Base-by-base conservation (phyloP, 108 stramenopile genomes). In the Aurantiochytrium sp. region DNA sequence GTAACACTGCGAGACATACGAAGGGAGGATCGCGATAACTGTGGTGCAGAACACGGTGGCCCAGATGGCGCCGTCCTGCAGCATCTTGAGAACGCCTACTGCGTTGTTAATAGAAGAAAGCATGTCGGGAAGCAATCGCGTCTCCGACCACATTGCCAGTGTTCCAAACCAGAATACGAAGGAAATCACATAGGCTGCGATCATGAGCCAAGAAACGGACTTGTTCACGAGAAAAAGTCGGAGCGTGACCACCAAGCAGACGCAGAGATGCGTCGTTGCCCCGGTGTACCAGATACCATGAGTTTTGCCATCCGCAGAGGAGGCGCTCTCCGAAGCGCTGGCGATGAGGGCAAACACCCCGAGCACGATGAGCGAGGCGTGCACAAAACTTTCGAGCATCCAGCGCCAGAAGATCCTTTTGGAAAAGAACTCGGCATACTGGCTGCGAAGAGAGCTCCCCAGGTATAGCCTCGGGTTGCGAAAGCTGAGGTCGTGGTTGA, bases 381-480 rank as follows among this genome's bases (percentile, higher is more conserved):
- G 73, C 2, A 81, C 15, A 48, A 81, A 81, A 4, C 52, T 55
- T 86, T 53, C 86, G 12, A 31, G 42, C 0, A 54, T 55, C 32
- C 54, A 36, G 34, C 37, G 54, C 86, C 86, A 37, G 54, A 53
- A 86, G 4, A 86, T 52, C 15, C 19, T 19, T 37, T 10, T 19
- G 10, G 54, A 86, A 17, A 55, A 24, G n/a, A 86, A 86, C 1
- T 27, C 19, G 4, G 50, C 27, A 3, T 30, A 17, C 37, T 6
- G 10, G 37, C 17, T 39, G 8, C 50, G 54, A 19, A 86, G 30
- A 17, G 31, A 27, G 21, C 86, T 5, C 6, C 17, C 31, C 54
- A 4, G 30, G n/a, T 91, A 92, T 0, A 93, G 87, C 41, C 36
- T 53, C 21, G 92, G 93, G 69, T 89, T 52, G 32, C 34, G 54